phyloP scores from a whole-genome alignment of 2,329 filamentous ascomycete genomes.

The Paraphoma sp. region DNA sequence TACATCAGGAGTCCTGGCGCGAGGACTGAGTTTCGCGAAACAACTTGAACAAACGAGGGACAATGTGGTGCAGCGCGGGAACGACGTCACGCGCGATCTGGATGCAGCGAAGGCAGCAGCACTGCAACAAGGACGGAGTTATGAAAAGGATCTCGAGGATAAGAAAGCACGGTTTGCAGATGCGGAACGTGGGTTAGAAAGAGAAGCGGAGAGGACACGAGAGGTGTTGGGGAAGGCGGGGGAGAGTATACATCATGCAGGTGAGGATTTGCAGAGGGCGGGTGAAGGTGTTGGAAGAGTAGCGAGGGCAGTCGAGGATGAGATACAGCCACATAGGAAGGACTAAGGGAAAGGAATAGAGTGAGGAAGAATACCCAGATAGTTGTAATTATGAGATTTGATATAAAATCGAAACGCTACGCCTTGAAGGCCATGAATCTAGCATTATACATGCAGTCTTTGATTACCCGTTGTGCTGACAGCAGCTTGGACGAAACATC shows the following conservation, averaged over 20 bases:
- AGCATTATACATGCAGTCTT: too few relatives aligned
- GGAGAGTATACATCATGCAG: slow-evolving; percentile 10
- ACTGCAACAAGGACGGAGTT: slow-evolving; percentile 5
- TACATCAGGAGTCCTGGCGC: slow-evolving; percentile 4
- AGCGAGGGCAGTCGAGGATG: slow-evolving; percentile 16
- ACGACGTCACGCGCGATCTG: slow-evolving; percentile 7
- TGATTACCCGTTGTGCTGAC: too few relatives aligned
- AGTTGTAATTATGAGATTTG: background rate
- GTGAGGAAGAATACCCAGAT: background rate
- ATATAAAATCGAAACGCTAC: background rate
- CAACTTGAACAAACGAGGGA: slow-evolving; percentile 4
- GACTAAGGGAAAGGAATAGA: background rate
- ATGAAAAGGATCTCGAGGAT: slow-evolving; percentile 8
- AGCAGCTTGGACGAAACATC: too few relatives aligned
- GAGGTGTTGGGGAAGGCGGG: slow-evolving; percentile 9
- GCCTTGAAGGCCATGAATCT: background rate
- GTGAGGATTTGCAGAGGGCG: slow-evolving; percentile 11
- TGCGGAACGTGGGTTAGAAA: slow-evolving; percentile 11
- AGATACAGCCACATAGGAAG: slow-evolving; percentile 8
- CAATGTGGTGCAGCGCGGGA: slow-evolving; percentile 6
- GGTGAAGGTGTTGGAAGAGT: slow-evolving; percentile 16
- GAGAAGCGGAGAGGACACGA: slow-evolving; percentile 6
- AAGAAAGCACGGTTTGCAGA: slow-evolving; percentile 8
- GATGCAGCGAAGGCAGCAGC: slow-evolving; percentile 7
- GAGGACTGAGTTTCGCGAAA: slow-evolving; percentile 6